phyloP scores from a whole-genome alignment of 805 yeast genomes.

The Cyberlindnera maclurae region DNA sequence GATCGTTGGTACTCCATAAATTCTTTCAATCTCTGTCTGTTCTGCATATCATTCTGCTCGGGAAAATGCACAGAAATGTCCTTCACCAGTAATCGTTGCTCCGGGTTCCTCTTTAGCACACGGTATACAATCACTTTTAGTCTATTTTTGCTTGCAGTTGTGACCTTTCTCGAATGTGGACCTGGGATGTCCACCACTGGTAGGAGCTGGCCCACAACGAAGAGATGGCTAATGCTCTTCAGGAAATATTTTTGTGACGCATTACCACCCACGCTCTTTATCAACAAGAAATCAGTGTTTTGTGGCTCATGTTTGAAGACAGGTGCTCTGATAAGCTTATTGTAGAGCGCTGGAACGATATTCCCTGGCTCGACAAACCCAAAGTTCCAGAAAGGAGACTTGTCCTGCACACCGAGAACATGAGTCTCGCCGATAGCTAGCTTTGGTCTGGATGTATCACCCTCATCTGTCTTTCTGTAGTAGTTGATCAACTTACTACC shows the following conservation, averaged over 20 bases:
- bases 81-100: conserved; percentile 70
- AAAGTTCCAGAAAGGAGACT: conserved; percentile 97
- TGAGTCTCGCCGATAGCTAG: conserved; percentile 89
- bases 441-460: conserved; percentile 83
- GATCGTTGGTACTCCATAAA: conserved; percentile 95
- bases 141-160: conserved; percentile 86
- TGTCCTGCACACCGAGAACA: conserved; percentile 91
- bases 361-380: conserved; percentile 95
- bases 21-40: conserved; percentile 89
- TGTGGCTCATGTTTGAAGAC: conserved; percentile 78
- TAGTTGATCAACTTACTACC: conserved; percentile 89
- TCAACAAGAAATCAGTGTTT: conserved; percentile 72
- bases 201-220: conserved; percentile 85
- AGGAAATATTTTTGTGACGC: conserved; percentile 56
- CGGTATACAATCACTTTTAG: conserved; percentile 90
- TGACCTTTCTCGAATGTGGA: conserved; percentile 93
- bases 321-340: conserved; percentile 89
- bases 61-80: conserved; percentile 93
- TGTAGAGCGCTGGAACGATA: conserved; percentile 88
- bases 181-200: conserved; percentile 97
- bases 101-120: conserved; percentile 67
- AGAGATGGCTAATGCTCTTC: conserved; percentile 62
- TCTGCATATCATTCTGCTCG: conserved; percentile 95
- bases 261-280: conserved; percentile 80
- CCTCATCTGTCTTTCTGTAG: conserved; percentile 75